phyloP scores from a whole-genome alignment of 148 eudicot genomes.

The Chenopodium album region DNA sequence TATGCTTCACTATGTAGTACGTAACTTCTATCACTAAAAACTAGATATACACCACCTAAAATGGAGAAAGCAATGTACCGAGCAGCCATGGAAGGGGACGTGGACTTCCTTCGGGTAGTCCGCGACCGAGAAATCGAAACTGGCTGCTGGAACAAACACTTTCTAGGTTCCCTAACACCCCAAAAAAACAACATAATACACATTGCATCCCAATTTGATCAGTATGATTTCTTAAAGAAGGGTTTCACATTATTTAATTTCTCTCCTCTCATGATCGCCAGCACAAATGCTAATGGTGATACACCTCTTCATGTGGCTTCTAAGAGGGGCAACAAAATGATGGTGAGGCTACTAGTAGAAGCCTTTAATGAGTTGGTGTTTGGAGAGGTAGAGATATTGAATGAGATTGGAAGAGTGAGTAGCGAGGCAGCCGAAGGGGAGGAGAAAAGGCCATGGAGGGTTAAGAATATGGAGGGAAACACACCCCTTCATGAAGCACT shows the following conservation, averaged over 20 bases:
- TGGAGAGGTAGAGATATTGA: neutral
- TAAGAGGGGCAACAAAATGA: neutral
- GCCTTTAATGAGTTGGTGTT: neutral
- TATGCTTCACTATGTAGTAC: neutral
- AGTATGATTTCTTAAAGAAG: neutral
- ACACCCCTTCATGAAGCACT: slow-evolving; percentile 25
- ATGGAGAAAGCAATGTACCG: neutral
- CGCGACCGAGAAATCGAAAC: slow-evolving; percentile 12
- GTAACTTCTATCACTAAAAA: neutral
- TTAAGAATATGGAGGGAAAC: slow-evolving; percentile 10
- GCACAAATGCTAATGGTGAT: neutral
- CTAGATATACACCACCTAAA: neutral
- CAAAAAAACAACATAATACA: slow-evolving; percentile 12
- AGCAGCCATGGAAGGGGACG: slow-evolving; percentile 6
- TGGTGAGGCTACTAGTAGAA: slow-evolving; percentile 13
- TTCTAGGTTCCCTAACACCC: slow-evolving; percentile 1
- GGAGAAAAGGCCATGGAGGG: slow-evolving; percentile 5
- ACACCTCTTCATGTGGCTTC: slow-evolving; percentile 25
- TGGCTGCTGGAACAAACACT: neutral
- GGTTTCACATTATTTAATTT: neutral
- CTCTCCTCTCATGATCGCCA: neutral
- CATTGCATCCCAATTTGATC: neutral
- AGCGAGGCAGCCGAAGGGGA: neutral
- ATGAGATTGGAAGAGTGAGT: neutral
- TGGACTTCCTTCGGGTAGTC: neutral